Conservation (phyloP, 164 flowering plant genomes). For the Liriodendron chinense region DNA sequence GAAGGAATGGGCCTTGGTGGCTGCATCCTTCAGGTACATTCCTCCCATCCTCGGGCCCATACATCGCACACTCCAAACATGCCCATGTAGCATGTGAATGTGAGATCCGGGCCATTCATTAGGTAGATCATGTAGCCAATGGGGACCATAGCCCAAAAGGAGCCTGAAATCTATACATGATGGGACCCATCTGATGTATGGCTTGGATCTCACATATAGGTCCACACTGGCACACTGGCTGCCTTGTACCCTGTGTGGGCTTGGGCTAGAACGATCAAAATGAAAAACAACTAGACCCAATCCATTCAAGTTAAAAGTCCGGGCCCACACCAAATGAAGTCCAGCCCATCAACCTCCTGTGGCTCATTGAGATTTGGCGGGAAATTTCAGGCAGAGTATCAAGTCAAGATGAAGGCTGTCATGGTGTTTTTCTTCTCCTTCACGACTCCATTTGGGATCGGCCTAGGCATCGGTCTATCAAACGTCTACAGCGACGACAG, state of each 20-base stretch:
- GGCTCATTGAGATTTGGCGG: background rate
- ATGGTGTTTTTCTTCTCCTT: constrained; percentile 58
- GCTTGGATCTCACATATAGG: no score
- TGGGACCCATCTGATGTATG: no score
- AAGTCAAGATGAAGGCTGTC: constrained; percentile 23
- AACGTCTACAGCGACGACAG: constrained; percentile 39
- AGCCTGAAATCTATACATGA: no score
- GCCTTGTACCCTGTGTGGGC: no score
- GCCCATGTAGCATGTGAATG: background rate
- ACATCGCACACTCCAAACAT: background rate
- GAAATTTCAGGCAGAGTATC: constrained; percentile 39
- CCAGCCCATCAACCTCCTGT: no score
- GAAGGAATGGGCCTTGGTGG: constrained; percentile 46
- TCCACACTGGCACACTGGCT: no score
- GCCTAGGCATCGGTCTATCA: constrained; percentile 39
- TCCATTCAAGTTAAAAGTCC: no score
- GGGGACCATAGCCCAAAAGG: no score
- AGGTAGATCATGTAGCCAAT: background rate
- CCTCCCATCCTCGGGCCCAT: background rate
- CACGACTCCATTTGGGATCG: constrained; percentile 51
- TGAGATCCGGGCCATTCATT: background rate
- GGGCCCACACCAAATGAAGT: no score
- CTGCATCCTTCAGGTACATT: constrained; percentile 26
- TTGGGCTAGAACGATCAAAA: no score
- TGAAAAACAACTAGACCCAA: no score